Base-by-base conservation (phyloP, 202 grass and related monocot genomes). In the Carex arenaria region DNA sequence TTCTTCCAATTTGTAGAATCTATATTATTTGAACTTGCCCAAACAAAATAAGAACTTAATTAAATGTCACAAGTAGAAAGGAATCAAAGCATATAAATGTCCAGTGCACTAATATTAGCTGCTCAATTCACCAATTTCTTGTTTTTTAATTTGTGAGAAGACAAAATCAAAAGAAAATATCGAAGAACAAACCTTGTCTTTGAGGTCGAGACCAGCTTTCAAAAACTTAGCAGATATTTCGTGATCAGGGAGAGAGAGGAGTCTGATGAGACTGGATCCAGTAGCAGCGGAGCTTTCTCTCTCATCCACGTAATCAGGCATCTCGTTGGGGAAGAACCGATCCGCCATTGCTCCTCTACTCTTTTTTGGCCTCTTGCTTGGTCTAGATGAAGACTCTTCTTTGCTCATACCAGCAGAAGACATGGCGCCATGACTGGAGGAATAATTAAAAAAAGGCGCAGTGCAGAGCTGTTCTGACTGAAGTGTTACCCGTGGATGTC, bases 291-390 rank as follows among this genome's bases (percentile, higher is more conserved):
- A 72, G 76, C 83, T 85, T 67, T 86, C 43, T 45, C 45, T 67
- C 88, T 95, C 93, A 78, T 89, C 80, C 62, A 92, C 86, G 80
- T 92, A 98, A 67, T 93, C 89, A 4, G 89, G 91, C 72, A 95
- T 90, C 30, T 98, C 91, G 68, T 95, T 95, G 36, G 85, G 85
- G 73, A 95, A 93, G 89, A 90, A 95, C 52, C 95, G 93, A 64
- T 95, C 91, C n/a, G 85, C 92, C 93, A 98, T 98, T 78, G 30
- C 38, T 18, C 17, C 80, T 17, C 64, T 59, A 26, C 59, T 65
- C 60, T 34, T 26, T 57, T 76, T 86, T 8, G 57, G 83, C 64
- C 83, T 87, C 82, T 89, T 89, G 26, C 71, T 85, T 43, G 70
- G 67, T 70, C 47, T 78, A 10, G 75, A 34, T 12, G 75, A 67